These are phyloP conservation scores for Colletotrichum sidae DNA, from an alignment of 2,329 filamentous ascomycete genomes.

Conservation along the genomic window DNA sequence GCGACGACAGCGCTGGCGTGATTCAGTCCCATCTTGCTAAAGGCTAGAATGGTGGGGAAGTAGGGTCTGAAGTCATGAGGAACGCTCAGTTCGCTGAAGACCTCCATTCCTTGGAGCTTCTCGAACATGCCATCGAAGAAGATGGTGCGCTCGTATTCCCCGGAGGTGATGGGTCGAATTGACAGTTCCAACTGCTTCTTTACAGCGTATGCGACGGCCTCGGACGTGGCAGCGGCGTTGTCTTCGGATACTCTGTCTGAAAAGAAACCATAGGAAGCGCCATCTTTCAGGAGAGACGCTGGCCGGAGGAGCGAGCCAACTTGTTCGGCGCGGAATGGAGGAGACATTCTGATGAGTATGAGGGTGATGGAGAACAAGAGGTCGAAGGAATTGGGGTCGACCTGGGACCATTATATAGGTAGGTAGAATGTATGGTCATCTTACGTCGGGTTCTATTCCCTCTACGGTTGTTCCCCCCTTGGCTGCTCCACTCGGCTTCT, in stretches of 20 bases:
- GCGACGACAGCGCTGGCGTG: conserved; percentile 55
- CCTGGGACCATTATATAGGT: not conserved
- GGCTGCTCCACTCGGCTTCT: not conserved
- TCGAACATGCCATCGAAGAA: conserved; percentile 63
- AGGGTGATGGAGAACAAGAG: not conserved
- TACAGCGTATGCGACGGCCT: conserved; percentile 73
- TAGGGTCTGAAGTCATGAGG: conserved; percentile 23
- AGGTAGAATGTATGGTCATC: no score
- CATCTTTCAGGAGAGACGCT: conserved; percentile 63
- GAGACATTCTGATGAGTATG: conserved; percentile 27
- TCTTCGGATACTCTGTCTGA: conserved; percentile 48
- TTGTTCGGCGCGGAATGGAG: conserved; percentile 79
- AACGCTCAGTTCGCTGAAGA: conserved; percentile 9
- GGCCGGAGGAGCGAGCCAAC: conserved; percentile 78
- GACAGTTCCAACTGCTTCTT: conserved; percentile 72
- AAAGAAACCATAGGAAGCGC: conserved; percentile 1
- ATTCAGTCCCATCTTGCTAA: conserved; percentile 19
- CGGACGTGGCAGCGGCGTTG: conserved; percentile 62
- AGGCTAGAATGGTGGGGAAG: conserved; percentile 13
- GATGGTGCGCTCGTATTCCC: conserved; percentile 71
- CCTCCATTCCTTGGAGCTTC: conserved; percentile 46
- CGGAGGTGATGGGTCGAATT: conserved; percentile 73
- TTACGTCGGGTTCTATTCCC: no score
- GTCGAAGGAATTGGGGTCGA: no score
- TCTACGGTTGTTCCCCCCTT: no score